Evolutionary conservation across 371 early-diverging fungal genomes (phyloP).

Genomic region (Mucor irregularis): DNA sequence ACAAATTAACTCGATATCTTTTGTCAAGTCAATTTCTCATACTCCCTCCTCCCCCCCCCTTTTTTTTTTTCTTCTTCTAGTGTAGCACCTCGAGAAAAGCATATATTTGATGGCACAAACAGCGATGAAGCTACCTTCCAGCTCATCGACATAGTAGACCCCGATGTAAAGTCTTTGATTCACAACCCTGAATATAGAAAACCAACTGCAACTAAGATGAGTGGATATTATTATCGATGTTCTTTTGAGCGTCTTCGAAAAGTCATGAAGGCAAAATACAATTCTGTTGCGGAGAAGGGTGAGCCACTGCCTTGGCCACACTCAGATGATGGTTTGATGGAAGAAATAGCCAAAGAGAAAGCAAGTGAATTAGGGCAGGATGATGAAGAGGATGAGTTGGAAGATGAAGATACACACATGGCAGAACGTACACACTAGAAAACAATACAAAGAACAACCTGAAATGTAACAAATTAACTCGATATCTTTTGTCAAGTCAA

Average conservation of each 20-base stretch:
- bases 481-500: too few species aligned
- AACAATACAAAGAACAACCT: too few species aligned
- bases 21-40: too few species aligned
- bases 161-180: conserved; percentile 15
- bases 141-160: conserved; percentile 32
- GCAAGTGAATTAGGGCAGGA: too few species aligned
- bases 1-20: too few species aligned
- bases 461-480: too few species aligned
- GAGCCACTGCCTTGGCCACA: neutral
- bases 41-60: too few species aligned
- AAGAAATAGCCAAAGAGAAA: conserved; percentile 26
- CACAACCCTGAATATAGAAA: conserved; percentile 15
- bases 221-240: conserved; percentile 32
- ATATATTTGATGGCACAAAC: conserved; percentile 23
- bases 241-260: conserved; percentile 17
- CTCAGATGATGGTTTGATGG: conserved; percentile 16
- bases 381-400: neutral
- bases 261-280: neutral
- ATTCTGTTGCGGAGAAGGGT: neutral
- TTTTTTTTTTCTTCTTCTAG: neutral
- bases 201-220: neutral
- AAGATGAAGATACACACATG: neutral
- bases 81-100: neutral
- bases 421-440: too few species aligned
- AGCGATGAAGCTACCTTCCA: conserved; percentile 3